Conservation (phyloP, 2,329 filamentous ascomycete genomes). For the Colletotrichum sp. region DNA sequence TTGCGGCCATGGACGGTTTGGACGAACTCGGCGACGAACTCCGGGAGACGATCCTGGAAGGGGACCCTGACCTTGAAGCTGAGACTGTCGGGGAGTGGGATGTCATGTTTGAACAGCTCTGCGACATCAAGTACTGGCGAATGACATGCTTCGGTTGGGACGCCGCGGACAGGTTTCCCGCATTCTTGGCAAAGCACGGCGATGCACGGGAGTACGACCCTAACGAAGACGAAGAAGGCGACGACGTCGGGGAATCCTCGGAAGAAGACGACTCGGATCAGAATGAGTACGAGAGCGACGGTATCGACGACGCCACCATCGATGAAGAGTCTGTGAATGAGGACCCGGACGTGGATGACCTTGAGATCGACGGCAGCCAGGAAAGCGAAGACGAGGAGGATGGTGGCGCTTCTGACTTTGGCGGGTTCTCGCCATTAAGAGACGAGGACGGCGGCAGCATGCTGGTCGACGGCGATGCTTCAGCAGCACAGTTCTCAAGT, state of each 20-base stretch:
- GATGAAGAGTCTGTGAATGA: slow-evolving; percentile 22
- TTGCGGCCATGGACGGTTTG: neutral
- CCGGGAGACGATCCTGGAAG: neutral
- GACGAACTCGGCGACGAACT: neutral
- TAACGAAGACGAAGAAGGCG: neutral
- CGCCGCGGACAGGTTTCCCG: slow-evolving; percentile 2
- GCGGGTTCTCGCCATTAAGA: neutral
- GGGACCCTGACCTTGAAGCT: neutral
- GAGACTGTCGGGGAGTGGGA: neutral
- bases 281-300: slow-evolving; percentile 42
- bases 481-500: slow-evolving; percentile 31
- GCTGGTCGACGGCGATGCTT: slow-evolving; percentile 2
- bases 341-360: slow-evolving; percentile 15
- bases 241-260: slow-evolving; percentile 1
- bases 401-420: slow-evolving; percentile 2
- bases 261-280: slow-evolving; percentile 13
- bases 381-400: slow-evolving; percentile 29
- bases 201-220: neutral
- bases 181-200: slow-evolving; percentile 3
- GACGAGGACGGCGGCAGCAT: slow-evolving; percentile 20
- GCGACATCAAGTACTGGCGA: neutral
- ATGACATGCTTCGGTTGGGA: slow-evolving; percentile 10
- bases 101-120: neutral
- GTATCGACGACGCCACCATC: slow-evolving; percentile 40
- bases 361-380: neutral